Percentiles rank a stretch among this genome's conserved stretches.
Conservation (phyloP, 2,329 filamentous ascomycete species). For the Bipolaris cookei region DNA sequence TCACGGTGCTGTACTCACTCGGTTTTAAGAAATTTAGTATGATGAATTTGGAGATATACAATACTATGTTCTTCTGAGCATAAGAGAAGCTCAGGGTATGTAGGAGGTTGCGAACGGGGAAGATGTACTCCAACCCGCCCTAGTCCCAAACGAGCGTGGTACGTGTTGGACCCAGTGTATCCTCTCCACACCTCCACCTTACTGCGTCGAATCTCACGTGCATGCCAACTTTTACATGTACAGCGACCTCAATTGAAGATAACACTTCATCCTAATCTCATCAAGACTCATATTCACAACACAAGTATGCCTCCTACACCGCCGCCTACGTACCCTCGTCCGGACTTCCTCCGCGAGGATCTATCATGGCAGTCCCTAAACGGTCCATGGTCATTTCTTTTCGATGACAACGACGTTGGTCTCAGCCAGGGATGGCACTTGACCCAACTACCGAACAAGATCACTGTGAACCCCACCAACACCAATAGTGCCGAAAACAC, state of each 20-base stretch:
- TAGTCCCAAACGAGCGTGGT: conserved; percentile 8
- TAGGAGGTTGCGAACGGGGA: neutral
- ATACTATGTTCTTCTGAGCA: neutral
- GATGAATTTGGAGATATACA: neutral
- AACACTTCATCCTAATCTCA: neutral
- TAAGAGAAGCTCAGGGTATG: neutral
- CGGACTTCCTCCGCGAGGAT: conserved; percentile 65
- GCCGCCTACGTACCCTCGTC: conserved; percentile 62
- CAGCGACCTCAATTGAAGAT: neutral
- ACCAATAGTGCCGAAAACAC: conserved; percentile 27
- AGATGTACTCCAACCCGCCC: neutral
- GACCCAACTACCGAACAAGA: conserved; percentile 56
- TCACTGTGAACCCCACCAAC: conserved; percentile 33
- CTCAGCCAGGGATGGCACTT: conserved; percentile 61
- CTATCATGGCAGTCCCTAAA: conserved; percentile 67
- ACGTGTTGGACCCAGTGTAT: conserved; percentile 11
- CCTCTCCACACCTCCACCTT: conserved; percentile 17
- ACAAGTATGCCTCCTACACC: conserved; percentile 8
- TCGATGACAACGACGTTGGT: conserved; percentile 69
- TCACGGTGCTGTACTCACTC: neutral
- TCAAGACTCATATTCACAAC: neutral
- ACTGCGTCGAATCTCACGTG: conserved; percentile 18
- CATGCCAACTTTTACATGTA: conserved; percentile 12
- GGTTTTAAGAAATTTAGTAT: neutral
- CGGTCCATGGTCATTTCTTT: conserved; percentile 68